Percentiles rank a stretch among this genome's conserved stretches.
Conservation (phyloP, 495 filamentous ascomycete species). For the Xylaria flabelliformis region DNA sequence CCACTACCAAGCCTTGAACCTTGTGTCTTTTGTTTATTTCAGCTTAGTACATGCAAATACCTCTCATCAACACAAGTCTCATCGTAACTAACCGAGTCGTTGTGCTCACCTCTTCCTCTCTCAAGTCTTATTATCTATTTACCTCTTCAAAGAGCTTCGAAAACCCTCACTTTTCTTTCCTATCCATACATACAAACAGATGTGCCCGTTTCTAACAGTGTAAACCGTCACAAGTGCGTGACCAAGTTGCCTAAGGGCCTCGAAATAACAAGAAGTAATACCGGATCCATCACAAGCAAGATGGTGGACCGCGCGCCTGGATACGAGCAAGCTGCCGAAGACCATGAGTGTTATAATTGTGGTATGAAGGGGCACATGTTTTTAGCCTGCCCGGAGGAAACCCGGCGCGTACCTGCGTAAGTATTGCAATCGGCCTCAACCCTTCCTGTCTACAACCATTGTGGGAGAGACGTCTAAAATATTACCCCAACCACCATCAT, state of each 20-base stretch:
- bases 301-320: conserved; percentile 48
- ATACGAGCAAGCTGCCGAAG: conserved; percentile 39
- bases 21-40: neutral
- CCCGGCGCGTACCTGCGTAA: conserved; percentile 63
- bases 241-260: neutral
- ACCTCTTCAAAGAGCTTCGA: neutral
- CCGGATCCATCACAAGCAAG: conserved; percentile 7
- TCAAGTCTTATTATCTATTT: neutral
- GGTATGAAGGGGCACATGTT: conserved; percentile 55
- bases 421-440: conserved; percentile 39
- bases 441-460: neutral
- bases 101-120: neutral
- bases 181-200: neutral
- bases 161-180: neutral
- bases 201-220: neutral
- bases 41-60: neutral
- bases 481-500: neutral
- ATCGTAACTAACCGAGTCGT: neutral
- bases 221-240: neutral
- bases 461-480: too few species aligned
- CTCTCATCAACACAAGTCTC: neutral
- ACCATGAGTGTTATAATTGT: conserved; percentile 60
- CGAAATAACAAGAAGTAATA: neutral
- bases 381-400: conserved; percentile 57
- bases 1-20: neutral